phyloP scores from a whole-genome alignment of 1,139 yeast genomes.

The Debaryomycetaceae sp. region DNA sequence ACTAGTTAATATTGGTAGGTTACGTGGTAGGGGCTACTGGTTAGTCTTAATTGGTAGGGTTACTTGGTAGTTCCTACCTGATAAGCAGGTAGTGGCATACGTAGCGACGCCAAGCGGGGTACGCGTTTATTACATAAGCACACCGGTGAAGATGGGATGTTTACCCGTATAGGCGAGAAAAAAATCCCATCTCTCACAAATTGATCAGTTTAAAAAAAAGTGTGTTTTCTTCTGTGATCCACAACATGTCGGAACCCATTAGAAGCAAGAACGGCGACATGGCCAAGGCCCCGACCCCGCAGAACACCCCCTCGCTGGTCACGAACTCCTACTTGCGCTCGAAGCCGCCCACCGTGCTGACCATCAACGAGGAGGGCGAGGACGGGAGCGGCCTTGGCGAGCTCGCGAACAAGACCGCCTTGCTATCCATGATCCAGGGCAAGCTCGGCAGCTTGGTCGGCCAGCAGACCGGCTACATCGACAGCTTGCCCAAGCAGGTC shows the following conservation, averaged over 20 bases:
- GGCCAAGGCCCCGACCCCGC: conserved; percentile 96
- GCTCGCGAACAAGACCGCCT: conserved; percentile 63
- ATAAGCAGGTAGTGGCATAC: too few relatives aligned
- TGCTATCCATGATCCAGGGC: conserved; percentile 82
- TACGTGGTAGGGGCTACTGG: too few relatives aligned
- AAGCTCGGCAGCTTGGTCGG: conserved; percentile 81
- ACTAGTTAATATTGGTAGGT: too few relatives aligned
- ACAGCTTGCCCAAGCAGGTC: conserved; percentile 61
- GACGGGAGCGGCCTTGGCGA: conserved; percentile 27
- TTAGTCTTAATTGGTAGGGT: too few relatives aligned
- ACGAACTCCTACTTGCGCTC: conserved; percentile 64
- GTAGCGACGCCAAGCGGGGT: too few relatives aligned
- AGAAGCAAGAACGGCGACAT: conserved; percentile 62
- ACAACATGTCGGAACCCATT: conserved; percentile 60
- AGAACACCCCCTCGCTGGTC: conserved; percentile 92
- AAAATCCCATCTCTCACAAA: too few relatives aligned
- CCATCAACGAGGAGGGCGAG: conserved; percentile 59
- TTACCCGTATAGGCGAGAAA: too few relatives aligned
- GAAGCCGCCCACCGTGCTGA: conserved; percentile 64
- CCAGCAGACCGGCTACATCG: conserved; percentile 77
- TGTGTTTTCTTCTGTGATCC: too few relatives aligned
- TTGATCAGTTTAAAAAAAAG: too few relatives aligned
- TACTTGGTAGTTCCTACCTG: too few relatives aligned
- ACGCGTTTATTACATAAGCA: too few relatives aligned
- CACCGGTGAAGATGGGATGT: too few relatives aligned